Evolutionary conservation across 177 flowering plant genomes (phyloP), one percentile per base, ranked within the genome.

Genomic region (Vitis hybrid): DNA sequence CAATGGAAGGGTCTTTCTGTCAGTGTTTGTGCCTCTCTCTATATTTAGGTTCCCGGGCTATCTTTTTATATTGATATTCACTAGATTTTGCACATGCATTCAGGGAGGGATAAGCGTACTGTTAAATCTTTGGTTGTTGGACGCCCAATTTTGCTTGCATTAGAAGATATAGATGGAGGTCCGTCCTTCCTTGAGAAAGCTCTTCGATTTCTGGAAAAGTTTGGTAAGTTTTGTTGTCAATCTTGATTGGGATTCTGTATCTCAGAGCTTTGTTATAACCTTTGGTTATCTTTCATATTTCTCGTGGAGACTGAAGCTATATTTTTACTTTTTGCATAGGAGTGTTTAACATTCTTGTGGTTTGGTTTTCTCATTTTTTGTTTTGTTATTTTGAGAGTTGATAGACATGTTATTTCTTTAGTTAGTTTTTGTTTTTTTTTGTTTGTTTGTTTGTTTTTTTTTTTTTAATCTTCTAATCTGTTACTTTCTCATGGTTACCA

Each of bases 161-260:
- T 96, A 64, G 99, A 96, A 84, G 99, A 96, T 83, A 96, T 94
- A 74, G 99, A 96, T 82, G 99, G 99, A 58, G 86, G 94, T 48
- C 98, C 99, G 62, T 96, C 99, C 55, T 96, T 96, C 68, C 87
- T 96, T 67, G 99, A 96, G 82, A 96, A 96, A 82, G 99, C 99
- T 56, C 97, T 96, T 75, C 83, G 84, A 30, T 96, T 92, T 81
- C 90, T 96, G 57, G 99, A 96, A 84, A 87, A 79, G 69, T 84
- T 80, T 79, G 99, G 99, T 95, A 80, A 70, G 85, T 70, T 70
- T 14, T 65, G 14, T 4, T 52, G 1, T 67, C 35, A 24, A 69
- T 63, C 15, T 3, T 61, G 24, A 57, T 56, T 52, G 65, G 51
- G 15, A 18, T 62, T 12, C 10, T 70, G 1, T 30, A 10, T 18